A percentile compares a stretch with the other conserved stretches of the same genome.
phyloP scores from a whole-genome alignment of 495 filamentous ascomycete genomes.

The Hypoxylon intermedium region DNA sequence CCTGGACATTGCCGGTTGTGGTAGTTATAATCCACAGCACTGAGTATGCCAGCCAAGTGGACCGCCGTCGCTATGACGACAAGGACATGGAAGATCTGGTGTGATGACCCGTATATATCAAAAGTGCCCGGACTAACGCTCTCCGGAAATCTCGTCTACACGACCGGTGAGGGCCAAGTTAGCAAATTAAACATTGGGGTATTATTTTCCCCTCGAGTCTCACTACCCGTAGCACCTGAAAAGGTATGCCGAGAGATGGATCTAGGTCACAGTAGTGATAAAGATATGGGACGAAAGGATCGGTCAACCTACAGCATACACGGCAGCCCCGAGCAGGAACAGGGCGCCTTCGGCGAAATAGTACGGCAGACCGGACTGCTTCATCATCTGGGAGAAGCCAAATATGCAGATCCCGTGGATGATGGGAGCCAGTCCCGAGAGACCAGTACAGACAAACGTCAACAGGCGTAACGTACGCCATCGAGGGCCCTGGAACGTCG shows the following conservation, averaged over 20 bases:
- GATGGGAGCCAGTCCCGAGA: slow-evolving; percentile 58
- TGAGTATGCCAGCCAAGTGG: slow-evolving; percentile 64
- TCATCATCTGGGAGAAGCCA: slow-evolving; percentile 49
- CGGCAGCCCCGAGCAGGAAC: slow-evolving; percentile 46
- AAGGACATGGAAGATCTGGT: slow-evolving; percentile 71
- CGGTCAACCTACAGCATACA: slow-evolving; percentile 52
- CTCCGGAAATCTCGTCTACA: slow-evolving; percentile 52
- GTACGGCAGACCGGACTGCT: slow-evolving; percentile 54
- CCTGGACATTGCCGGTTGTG: slow-evolving; percentile 36
- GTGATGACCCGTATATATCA: slow-evolving; percentile 67
- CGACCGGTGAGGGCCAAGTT: slow-evolving; percentile 23
- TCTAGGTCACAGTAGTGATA: neutral
- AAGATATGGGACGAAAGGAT: slow-evolving; percentile 3
- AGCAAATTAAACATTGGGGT: slow-evolving; percentile 17
- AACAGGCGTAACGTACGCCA: slow-evolving; percentile 47
- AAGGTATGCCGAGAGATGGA: too few relatives aligned
- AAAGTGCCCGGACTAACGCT: slow-evolving; percentile 53
- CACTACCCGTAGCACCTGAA: too few relatives aligned
- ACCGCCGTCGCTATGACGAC: slow-evolving; percentile 65
- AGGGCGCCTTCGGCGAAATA: slow-evolving; percentile 49
- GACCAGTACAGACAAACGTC: slow-evolving; percentile 54
- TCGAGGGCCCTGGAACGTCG: slow-evolving; percentile 51
- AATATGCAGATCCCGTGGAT: slow-evolving; percentile 53
- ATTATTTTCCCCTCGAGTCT: too few relatives aligned
- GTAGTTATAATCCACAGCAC: slow-evolving; percentile 61